Evolutionary conservation across 2,329 filamentous ascomycete species (phyloP).

Genomic region (Beauveria pseudobassiana): DNA sequence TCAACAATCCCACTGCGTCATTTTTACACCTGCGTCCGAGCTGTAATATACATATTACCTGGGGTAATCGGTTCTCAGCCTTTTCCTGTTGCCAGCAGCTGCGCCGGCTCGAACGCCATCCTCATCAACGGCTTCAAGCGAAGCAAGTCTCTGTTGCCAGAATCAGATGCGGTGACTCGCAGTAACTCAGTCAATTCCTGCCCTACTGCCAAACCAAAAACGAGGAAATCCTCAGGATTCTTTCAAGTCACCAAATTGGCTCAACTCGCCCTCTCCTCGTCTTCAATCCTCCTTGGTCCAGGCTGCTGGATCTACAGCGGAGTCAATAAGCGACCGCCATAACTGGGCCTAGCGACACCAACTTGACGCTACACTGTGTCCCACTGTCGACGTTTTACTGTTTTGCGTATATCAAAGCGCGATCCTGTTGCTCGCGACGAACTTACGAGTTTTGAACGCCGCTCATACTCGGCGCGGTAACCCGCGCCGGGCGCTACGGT

Average conservation of each 20-base stretch:
- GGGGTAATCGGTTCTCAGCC: not conserved
- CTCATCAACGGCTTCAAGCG: not conserved
- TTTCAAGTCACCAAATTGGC: slow-evolving; percentile 70
- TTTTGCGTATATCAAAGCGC: not conserved
- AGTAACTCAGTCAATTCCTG: not conserved
- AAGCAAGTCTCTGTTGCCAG: not conserved
- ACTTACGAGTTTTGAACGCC: slow-evolving; percentile 15
- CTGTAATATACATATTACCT: not conserved
- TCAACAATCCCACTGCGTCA: not conserved
- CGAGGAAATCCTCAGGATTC: slow-evolving; percentile 37
- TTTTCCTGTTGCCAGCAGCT: not conserved
- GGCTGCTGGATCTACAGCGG: slow-evolving; percentile 90
- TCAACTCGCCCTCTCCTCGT: slow-evolving; percentile 67
- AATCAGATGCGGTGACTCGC: slow-evolving; percentile 10
- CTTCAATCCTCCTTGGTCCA: slow-evolving; percentile 80
- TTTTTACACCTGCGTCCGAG: not conserved
- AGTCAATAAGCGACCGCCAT: slow-evolving; percentile 96
- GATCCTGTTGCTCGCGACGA: not conserved
- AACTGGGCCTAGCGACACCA: slow-evolving; percentile 47
- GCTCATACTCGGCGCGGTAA: slow-evolving; percentile 11
- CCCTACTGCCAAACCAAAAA: not conserved
- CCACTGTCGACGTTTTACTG: too few species aligned
- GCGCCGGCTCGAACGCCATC: not conserved
- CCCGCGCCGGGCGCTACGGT: slow-evolving; percentile 11
- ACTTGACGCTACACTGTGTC: slow-evolving; percentile 5